phyloP scores from a whole-genome alignment of 257 asterid species.

The Solanum ossicruentum region DNA sequence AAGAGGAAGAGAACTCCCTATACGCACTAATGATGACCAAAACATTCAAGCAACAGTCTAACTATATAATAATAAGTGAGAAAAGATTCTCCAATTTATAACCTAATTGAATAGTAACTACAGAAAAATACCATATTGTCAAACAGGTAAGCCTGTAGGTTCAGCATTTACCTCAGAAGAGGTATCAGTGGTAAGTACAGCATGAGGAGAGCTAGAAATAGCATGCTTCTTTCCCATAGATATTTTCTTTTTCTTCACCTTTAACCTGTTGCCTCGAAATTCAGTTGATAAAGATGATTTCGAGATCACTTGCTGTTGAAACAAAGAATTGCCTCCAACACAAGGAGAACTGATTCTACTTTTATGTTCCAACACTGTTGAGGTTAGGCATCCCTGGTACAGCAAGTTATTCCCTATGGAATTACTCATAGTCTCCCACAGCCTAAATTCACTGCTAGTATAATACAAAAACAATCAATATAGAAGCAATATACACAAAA shows the following conservation, averaged over 20 bases:
- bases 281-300: slow-evolving; percentile 48
- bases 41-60: background rate
- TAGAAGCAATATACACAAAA: background rate
- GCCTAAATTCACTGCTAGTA: slow-evolving; percentile 1
- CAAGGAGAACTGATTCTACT: slow-evolving; percentile 51
- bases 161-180: slow-evolving; percentile 41
- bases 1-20: background rate
- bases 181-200: slow-evolving; percentile 51
- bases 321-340: slow-evolving; percentile 54
- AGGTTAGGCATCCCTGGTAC: slow-evolving; percentile 55
- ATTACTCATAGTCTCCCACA: slow-evolving; percentile 47
- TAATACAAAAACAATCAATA: background rate
- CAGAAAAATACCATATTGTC: background rate
- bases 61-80: background rate
- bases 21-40: background rate
- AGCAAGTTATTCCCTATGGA: slow-evolving; percentile 70
- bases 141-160: background rate
- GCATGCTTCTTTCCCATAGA: slow-evolving; percentile 44
- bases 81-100: background rate
- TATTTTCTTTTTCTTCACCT: slow-evolving; percentile 20
- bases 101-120: background rate
- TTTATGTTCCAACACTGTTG: slow-evolving; percentile 41
- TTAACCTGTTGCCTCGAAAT: slow-evolving; percentile 39
- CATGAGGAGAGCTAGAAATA: slow-evolving; percentile 30
- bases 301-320: slow-evolving; percentile 56